Evolutionary conservation across 345 rosid species (phyloP).

Genomic region (Stellera chamaejasme): DNA sequence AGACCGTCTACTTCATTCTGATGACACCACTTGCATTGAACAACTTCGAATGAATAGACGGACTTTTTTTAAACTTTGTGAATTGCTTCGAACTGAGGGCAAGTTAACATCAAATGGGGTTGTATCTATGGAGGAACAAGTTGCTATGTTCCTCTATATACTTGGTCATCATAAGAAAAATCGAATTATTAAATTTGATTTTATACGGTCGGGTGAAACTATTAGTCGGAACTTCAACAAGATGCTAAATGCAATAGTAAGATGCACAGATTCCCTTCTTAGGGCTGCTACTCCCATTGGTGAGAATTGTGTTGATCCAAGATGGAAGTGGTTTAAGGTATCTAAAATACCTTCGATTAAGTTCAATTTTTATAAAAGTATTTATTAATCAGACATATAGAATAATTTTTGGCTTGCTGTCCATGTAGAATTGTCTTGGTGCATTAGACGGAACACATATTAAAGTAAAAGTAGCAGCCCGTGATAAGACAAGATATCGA

Average conservation of each 20-base stretch:
- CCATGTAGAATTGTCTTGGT: not conserved
- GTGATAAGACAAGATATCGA: not conserved
- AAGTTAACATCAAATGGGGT: not conserved
- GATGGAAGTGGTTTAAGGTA: constrained; percentile 4
- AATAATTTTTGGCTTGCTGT: not conserved
- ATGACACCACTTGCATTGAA: not conserved
- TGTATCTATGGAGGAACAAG: not conserved
- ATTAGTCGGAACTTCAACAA: not conserved
- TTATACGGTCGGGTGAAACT: not conserved
- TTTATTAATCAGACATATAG: not conserved
- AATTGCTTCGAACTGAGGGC: not conserved
- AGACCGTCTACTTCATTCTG: not conserved
- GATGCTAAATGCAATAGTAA: not conserved
- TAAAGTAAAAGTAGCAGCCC: not conserved
- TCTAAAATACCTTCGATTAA: not conserved
- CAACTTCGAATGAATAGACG: not conserved
- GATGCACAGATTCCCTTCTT: not conserved
- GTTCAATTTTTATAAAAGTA: not conserved
- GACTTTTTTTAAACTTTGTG: not conserved
- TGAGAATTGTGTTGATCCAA: not conserved
- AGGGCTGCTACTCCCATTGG: not conserved
- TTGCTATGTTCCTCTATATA: not conserved
- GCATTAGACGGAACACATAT: constrained; percentile 1
- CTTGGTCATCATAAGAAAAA: not conserved
- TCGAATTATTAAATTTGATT: not conserved